These are phyloP conservation scores for Plicaturopsis crispa DNA, from an alignment of 768 basidiomycete species.

Conservation along the genomic window DNA sequence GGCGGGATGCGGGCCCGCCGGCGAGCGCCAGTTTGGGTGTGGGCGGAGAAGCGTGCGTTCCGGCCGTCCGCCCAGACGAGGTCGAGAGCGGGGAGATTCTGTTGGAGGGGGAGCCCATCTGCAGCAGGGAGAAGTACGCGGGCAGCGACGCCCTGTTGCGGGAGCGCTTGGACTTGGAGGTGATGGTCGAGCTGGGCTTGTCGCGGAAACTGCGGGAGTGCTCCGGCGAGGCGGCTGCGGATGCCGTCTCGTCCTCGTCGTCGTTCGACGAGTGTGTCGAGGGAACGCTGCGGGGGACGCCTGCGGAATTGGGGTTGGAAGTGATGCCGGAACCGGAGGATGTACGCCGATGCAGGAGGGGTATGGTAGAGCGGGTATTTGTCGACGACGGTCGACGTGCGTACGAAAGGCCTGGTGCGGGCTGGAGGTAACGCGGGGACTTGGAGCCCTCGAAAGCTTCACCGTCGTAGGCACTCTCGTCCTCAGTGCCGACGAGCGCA, in stretches of 20 bases:
- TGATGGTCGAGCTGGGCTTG: constrained; percentile 19
- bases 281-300: constrained; percentile 12
- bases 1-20: constrained; percentile 12
- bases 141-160: constrained; percentile 71
- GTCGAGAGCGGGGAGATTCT: constrained; percentile 31
- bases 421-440: constrained; percentile 27
- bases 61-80: constrained; percentile 37
- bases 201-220: constrained; percentile 18
- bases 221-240: constrained; percentile 13
- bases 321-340: constrained; percentile 36
- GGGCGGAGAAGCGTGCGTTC: constrained; percentile 46
- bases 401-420: constrained; percentile 47
- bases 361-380: constrained; percentile 57
- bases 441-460: constrained; percentile 34
- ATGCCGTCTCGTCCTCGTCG: constrained; percentile 2
- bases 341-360: constrained; percentile 45
- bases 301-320: constrained; percentile 17
- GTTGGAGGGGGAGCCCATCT: constrained; percentile 33
- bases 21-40: constrained; percentile 46
- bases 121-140: constrained; percentile 67
- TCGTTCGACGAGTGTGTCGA: constrained; percentile 7
- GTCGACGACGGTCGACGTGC: constrained; percentile 65
- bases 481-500: constrained; percentile 23
- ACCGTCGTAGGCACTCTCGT: constrained; percentile 31
- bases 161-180: constrained; percentile 36